phyloP scores from a whole-genome alignment of 2,329 filamentous ascomycete species.

The Knufia petricola region DNA sequence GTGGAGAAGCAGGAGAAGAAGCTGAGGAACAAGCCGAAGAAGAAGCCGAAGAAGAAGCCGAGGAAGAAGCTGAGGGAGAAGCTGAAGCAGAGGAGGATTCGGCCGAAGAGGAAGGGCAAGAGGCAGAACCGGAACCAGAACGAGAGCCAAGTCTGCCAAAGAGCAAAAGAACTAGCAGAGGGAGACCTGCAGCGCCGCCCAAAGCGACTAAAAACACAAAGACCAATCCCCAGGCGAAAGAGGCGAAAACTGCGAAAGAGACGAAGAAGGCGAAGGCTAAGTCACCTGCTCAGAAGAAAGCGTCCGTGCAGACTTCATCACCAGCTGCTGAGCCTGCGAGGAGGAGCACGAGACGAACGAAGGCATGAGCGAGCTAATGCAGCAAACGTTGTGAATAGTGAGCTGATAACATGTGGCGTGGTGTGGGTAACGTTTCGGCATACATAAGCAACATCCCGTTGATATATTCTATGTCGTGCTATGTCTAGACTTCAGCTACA shows the following conservation, averaged over 20 bases:
- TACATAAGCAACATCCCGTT: too few species aligned
- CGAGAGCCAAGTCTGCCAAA: not conserved
- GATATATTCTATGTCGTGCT: too few species aligned
- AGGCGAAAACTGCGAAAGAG: not conserved
- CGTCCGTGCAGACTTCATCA: not conserved
- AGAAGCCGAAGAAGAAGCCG: not conserved
- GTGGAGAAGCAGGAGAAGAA: not conserved
- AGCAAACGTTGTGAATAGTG: not conserved
- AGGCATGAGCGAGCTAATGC: not conserved
- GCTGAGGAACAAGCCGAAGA: not conserved
- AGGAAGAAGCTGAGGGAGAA: conserved; percentile 1
- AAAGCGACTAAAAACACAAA: not conserved
- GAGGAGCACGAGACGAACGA: conserved; percentile 1
- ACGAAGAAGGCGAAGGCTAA: not conserved
- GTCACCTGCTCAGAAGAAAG: not conserved
- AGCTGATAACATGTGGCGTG: too few species aligned
- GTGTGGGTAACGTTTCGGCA: too few species aligned
- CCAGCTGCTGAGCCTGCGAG: conserved; percentile 3
- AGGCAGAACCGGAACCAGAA: not conserved
- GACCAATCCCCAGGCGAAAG: not conserved
- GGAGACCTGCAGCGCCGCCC: not conserved
- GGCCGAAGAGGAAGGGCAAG: not conserved
- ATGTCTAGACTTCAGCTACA: too few species aligned
- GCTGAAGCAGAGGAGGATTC: not conserved
- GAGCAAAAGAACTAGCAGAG: not conserved